Percentiles rank a stretch among this genome's conserved stretches.
phyloP scores from a whole-genome alignment of 345 rosid genomes.

The Salix udensis region DNA sequence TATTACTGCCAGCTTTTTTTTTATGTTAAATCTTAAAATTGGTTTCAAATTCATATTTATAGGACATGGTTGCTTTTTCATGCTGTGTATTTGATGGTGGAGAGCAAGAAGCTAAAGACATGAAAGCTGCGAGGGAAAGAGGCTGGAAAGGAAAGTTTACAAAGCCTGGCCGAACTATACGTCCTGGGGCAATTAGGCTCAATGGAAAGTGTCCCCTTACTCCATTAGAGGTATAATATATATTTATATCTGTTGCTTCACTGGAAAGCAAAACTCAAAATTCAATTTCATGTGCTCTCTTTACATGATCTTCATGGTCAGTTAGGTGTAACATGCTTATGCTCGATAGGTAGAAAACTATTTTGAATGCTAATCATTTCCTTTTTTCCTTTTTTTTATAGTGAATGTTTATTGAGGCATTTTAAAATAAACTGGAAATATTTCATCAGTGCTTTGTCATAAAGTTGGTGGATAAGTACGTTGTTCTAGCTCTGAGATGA shows the following conservation, averaged over 20 bases:
- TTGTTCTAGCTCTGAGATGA: background rate
- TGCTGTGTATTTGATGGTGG: constrained; percentile 99
- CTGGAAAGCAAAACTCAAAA: background rate
- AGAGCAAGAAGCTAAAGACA: constrained; percentile 71
- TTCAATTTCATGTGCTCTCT: background rate
- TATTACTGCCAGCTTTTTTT: background rate
- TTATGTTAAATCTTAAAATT: constrained; percentile 1
- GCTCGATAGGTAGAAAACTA: background rate
- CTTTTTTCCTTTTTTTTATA: background rate
- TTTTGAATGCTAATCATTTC: background rate
- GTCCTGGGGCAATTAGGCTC: constrained; percentile 93
- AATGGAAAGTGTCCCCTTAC: constrained; percentile 98
- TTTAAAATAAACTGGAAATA: background rate
- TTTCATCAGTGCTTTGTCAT: background rate
- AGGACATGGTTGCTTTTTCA: constrained; percentile 99
- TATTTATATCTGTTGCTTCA: background rate
- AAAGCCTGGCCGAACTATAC: constrained; percentile 91
- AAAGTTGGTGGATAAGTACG: background rate
- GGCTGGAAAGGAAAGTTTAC: constrained; percentile 99
- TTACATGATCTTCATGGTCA: background rate
- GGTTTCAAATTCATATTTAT: constrained; percentile 18
- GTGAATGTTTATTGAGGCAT: background rate
- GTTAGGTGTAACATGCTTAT: background rate
- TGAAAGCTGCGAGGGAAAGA: constrained; percentile 90
- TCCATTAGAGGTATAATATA: constrained; percentile 77